Conservation (phyloP, 1,139 yeast species). For the Hemisphaericaspora subhashii region DNA sequence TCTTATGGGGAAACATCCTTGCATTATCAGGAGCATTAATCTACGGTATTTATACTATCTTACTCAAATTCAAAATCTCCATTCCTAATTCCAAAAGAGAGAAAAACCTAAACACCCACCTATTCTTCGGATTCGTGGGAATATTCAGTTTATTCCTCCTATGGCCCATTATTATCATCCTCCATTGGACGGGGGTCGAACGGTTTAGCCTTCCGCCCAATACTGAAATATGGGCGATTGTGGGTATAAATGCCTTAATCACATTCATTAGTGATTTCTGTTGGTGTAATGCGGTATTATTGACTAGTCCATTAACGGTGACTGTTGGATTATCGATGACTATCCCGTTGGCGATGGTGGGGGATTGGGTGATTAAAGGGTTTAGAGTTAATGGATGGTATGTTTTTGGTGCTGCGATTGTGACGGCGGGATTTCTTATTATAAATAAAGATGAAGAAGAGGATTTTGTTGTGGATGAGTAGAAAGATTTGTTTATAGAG, state of each 20-base stretch:
- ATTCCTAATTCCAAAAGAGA: conserved; percentile 54
- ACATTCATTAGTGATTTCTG: conserved; percentile 87
- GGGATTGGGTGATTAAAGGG: conserved; percentile 75
- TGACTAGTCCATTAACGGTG: conserved; percentile 91
- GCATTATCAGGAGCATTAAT: conserved; percentile 83
- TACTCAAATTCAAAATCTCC: conserved; percentile 67
- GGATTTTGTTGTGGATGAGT: conserved; percentile 39
- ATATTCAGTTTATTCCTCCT: conserved; percentile 69
- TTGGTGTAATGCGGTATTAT: conserved; percentile 93
- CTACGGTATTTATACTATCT: conserved; percentile 89
- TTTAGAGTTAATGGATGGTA: conserved; percentile 62
- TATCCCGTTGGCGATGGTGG: conserved; percentile 91
- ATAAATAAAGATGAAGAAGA: conserved; percentile 76
- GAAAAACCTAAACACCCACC: conserved; percentile 72
- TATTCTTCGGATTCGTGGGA: conserved; percentile 95
- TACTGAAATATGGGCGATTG: conserved; percentile 49
- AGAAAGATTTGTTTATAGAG: not conserved
- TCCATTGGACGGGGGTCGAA: conserved; percentile 67
- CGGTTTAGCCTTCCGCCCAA: conserved; percentile 67
- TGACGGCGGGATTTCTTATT: conserved; percentile 78
- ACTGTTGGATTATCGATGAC: conserved; percentile 93
- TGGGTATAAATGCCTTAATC: conserved; percentile 66
- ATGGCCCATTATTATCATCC: conserved; percentile 77
- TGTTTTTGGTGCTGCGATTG: conserved; percentile 75
- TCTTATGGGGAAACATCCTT: conserved; percentile 71